phyloP scores from a whole-genome alignment of 352 stramenopile species.

The Pythium folliculosum region DNA sequence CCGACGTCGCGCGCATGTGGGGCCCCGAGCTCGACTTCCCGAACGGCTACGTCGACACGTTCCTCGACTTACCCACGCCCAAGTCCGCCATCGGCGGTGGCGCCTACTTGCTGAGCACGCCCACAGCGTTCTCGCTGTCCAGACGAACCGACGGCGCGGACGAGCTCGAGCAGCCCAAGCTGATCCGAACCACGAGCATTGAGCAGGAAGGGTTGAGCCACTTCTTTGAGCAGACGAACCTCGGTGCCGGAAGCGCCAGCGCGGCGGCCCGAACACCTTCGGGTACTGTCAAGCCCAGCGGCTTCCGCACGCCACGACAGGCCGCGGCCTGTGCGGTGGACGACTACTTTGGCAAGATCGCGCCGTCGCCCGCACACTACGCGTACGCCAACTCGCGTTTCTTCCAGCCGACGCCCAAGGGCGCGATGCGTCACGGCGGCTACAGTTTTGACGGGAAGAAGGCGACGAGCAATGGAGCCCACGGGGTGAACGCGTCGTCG shows the following conservation, averaged over 20 bases:
- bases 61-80: constrained; percentile 74
- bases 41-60: constrained; percentile 62
- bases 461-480: constrained; percentile 7
- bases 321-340: constrained; percentile 44
- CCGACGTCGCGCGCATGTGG: constrained; percentile 54
- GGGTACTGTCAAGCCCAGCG: neutral
- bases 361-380: constrained; percentile 27
- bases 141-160: constrained; percentile 8
- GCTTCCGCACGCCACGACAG: constrained; percentile 14
- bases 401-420: constrained; percentile 34
- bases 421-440: constrained; percentile 33
- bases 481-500: neutral
- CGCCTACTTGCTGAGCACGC: constrained; percentile 6
- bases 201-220: constrained; percentile 79
- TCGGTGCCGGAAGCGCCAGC: constrained; percentile 32
- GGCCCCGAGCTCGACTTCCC: constrained; percentile 63
- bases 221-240: constrained; percentile 69
- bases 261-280: neutral
- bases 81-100: constrained; percentile 37
- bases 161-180: constrained; percentile 47
- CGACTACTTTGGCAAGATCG: constrained; percentile 53
- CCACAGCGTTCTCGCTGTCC: constrained; percentile 15
- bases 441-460: constrained; percentile 50
- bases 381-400: constrained; percentile 7
- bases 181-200: constrained; percentile 68